Conservation (phyloP, 495 filamentous ascomycete species). For the Neurospora africana region DNA sequence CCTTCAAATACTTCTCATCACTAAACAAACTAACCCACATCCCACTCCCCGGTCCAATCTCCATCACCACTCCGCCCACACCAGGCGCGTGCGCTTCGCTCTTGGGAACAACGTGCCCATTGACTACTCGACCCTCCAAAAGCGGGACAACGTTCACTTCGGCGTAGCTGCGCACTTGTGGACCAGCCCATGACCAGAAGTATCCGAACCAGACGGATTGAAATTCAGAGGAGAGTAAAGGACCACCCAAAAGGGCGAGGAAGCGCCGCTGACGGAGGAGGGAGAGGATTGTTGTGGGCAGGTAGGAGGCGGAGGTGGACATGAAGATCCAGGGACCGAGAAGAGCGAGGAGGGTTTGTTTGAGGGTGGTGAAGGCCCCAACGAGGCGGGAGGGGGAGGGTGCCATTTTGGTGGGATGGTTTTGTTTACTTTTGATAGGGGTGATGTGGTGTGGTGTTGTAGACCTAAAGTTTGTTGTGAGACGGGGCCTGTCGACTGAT, state of each 20-base stretch:
- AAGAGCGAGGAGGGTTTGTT: conserved; percentile 12
- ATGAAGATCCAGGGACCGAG: conserved; percentile 33
- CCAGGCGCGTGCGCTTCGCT: conserved; percentile 10
- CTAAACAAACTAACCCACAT: conserved; percentile 34
- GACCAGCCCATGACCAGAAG: conserved; percentile 38
- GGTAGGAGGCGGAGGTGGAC: conserved; percentile 20
- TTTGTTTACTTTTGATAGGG: background rate
- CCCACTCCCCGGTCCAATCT: conserved; percentile 40
- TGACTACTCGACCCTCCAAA: conserved; percentile 25
- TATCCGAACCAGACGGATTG: conserved; percentile 37
- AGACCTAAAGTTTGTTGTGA: too few relatives aligned
- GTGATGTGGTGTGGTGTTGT: background rate
- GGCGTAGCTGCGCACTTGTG: conserved; percentile 19
- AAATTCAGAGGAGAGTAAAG: conserved; percentile 10
- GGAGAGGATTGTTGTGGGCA: conserved; percentile 25
- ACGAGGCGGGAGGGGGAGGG: background rate
- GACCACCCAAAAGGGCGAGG: conserved; percentile 21
- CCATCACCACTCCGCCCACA: conserved; percentile 29
- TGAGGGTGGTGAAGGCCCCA: background rate
- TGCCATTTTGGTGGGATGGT: background rate
- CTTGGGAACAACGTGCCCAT: conserved; percentile 11
- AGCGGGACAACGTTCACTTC: conserved; percentile 29
- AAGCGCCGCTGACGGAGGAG: conserved; percentile 18
- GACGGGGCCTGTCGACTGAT: too few relatives aligned
- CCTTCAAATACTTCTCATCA: background rate